Conservation (phyloP, 2,329 filamentous ascomycete species). For the Aspergillus bombycis region DNA sequence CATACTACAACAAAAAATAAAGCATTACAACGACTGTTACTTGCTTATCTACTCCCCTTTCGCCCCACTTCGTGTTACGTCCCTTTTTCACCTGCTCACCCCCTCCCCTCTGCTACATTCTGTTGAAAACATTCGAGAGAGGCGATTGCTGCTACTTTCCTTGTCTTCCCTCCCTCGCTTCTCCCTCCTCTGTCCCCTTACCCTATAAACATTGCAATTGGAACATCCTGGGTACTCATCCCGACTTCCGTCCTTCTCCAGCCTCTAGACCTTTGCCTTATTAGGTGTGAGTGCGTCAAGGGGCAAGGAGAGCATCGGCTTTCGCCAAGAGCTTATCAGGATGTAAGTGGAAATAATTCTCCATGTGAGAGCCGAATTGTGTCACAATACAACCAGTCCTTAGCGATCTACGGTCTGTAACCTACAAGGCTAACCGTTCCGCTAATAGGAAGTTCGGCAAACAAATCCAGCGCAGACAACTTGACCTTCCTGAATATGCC, state of each 20-base stretch:
- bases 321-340: slow-evolving; percentile 16
- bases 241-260: slow-evolving; percentile 2
- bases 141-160: slow-evolving; percentile 7
- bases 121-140: slow-evolving; percentile 2
- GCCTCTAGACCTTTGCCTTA: slow-evolving; percentile 4
- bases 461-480: slow-evolving; percentile 97
- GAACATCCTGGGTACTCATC: slow-evolving; percentile 3
- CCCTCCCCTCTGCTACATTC: neutral
- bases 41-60: neutral
- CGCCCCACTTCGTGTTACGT: slow-evolving; percentile 12
- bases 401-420: neutral
- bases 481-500: slow-evolving; percentile 98
- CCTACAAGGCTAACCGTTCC: slow-evolving; percentile 14
- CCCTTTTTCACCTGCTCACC: slow-evolving; percentile 3
- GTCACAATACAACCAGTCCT: neutral
- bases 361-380: neutral
- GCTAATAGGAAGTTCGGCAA: slow-evolving; percentile 94
- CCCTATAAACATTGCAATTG: slow-evolving; percentile 7
- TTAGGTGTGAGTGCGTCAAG: slow-evolving; percentile 13
- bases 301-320: slow-evolving; percentile 12
- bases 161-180: neutral
- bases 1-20: neutral
- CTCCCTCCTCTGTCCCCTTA: neutral
- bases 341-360: slow-evolving; percentile 23
- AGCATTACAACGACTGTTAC: neutral